A percentile compares a stretch with the other conserved stretches of the same genome.
These are phyloP conservation scores for Eucalyptus fibrosa DNA, from an alignment of 345 rosid genomes.

Conservation along the genomic window DNA sequence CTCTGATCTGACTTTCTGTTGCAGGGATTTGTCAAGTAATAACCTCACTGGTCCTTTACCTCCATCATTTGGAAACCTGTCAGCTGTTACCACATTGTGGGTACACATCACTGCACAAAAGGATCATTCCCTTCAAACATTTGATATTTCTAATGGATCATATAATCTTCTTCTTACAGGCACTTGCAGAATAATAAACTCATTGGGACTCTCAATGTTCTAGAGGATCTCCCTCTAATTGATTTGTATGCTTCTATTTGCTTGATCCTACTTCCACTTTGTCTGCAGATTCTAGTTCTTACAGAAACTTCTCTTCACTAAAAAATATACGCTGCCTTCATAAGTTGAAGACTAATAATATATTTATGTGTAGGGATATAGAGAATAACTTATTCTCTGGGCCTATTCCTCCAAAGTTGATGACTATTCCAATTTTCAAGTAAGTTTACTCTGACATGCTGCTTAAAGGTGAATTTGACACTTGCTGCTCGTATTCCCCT, in stretches of 20 bases:
- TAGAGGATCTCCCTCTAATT: slow-evolving; percentile 61
- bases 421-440: slow-evolving; percentile 66
- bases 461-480: background rate
- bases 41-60: slow-evolving; percentile 64
- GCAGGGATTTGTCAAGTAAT: slow-evolving; percentile 75
- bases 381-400: slow-evolving; percentile 85
- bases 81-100: slow-evolving; percentile 63
- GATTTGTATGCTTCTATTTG: slow-evolving; percentile 38
- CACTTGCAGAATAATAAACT: slow-evolving; percentile 75
- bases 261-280: background rate
- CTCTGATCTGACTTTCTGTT: background rate
- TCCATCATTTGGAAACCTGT: slow-evolving; percentile 57
- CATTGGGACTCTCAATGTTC: slow-evolving; percentile 55
- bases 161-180: slow-evolving; percentile 24
- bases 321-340: background rate
- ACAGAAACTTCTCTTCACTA: background rate
- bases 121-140: background rate
- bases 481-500: background rate
- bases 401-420: slow-evolving; percentile 63
- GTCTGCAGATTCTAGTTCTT: background rate
- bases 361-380: slow-evolving; percentile 37
- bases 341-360: background rate
- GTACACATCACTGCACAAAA: slow-evolving; percentile 1
- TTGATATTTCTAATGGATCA: background rate
- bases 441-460: slow-evolving; percentile 5